Evolutionary conservation across 2,329 filamentous ascomycete species (phyloP), one percentile per base, ranked within the genome.

Genomic region (Epicoccum nigrum): DNA sequence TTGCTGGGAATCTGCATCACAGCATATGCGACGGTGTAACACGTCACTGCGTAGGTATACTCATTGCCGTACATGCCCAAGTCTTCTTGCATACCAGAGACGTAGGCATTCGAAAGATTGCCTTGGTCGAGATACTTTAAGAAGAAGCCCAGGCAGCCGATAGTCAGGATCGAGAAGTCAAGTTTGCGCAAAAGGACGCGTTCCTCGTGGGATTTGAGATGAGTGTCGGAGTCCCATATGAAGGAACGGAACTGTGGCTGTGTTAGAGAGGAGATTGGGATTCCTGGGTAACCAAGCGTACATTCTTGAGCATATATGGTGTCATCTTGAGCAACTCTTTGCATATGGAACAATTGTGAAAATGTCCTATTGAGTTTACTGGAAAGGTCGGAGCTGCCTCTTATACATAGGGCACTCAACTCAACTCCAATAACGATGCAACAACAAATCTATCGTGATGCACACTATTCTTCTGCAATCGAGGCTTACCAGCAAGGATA

Each of bases 141-240:
- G 21, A 40, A 47, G 30, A 50, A 56, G 8, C 45, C 42, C 7
- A 56, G 32, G 19, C 54, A 56, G 13, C 45, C 37, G 62, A 79
- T 78, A 0, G 77, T 77, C 12, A 81, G 58, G 27, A 82, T 71
- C 1, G 72, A 74, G 7, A 69, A 64, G 58, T 81, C 79, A 16
- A 81, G 62, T 56, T 81, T 81, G 55, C 77, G 77, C 4, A 81
- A 57, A 27, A 81, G 69, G 9, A 25, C 23, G 23, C 23, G 23
- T 9, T 25, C 23, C 9, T 25, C 6, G 0, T 75, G 77, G n/a
- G 53, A 42, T 35, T 56, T 53, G 3, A 56, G 40, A n/a, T 56
- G 53, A 13, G 53, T 47, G 43, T 59, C 35, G 1, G 55, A 56
- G 35, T 56, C 56, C 56, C 56, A 56, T 21, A 54, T 56, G 44